A percentile compares a stretch with the other conserved stretches of the same genome.
phyloP scores from a whole-genome alignment of 257 asterid genomes.

The Handroanthus guayacan region DNA sequence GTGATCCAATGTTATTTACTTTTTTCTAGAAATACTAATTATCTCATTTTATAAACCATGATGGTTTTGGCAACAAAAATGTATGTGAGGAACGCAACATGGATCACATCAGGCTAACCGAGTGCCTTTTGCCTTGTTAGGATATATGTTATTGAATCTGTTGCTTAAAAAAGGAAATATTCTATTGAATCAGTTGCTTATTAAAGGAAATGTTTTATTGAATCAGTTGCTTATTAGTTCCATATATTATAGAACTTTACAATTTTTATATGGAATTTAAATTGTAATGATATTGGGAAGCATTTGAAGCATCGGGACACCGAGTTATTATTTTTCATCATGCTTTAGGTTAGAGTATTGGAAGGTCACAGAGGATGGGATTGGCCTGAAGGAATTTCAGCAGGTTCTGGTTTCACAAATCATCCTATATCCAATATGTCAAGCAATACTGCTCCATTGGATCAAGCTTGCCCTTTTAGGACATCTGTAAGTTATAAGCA shows the following conservation, averaged over 20 bases:
- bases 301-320: conserved; percentile 43
- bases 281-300: conserved; percentile 32
- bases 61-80: conserved; percentile 1
- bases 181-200: not conserved
- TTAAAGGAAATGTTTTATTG: not conserved
- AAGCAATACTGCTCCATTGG: conserved; percentile 35
- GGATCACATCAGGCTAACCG: not conserved
- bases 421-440: conserved; percentile 37
- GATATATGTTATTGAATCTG: conserved; percentile 7
- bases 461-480: conserved; percentile 41
- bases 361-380: conserved; percentile 70
- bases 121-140: not conserved
- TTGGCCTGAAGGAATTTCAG: conserved; percentile 66
- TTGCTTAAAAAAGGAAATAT: not conserved
- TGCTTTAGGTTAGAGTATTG: conserved; percentile 58
- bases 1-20: not conserved
- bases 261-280: conserved; percentile 26
- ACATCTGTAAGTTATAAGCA: conserved; percentile 45
- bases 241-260: not conserved
- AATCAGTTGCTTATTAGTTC: not conserved
- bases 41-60: not conserved
- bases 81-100: not conserved
- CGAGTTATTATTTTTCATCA: conserved; percentile 40
- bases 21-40: not conserved
- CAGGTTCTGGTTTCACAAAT: conserved; percentile 36